Evolutionary conservation across 352 stramenopile species (phyloP), one percentile per base, ranked within the genome.

Genomic region (Globisporangium orthogonon): DNA sequence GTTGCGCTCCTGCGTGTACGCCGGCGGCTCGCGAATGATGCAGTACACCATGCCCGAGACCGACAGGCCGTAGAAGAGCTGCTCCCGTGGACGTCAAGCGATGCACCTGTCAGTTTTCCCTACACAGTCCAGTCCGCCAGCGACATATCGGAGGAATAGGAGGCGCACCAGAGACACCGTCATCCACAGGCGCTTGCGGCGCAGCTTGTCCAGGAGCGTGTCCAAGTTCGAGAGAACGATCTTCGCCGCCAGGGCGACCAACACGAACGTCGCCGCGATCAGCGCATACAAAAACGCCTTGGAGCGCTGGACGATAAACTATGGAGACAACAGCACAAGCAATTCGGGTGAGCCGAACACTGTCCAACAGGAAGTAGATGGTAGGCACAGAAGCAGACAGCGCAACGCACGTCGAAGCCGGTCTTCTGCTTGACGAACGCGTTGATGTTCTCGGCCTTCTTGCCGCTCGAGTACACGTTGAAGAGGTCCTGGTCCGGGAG

Each of bases 21-120:
- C 64, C 45, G 83, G 76, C 35, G 85, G 85, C 65, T 94, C 84
- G 59, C 85, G 85, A 60, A 94, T 93, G 74, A 94, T 94, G 63
- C 85, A 94, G 72, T 89, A 94, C 6, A 94, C 85, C 85, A 94
- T 94, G 17, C 85, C 85, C 5, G 85, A 94, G 15, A 94, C 83
- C 14, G 85, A 94, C 10, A 94, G 79, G 0, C 85, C 83, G 58
- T 93, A 94, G 61, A 94, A 94, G 30, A 94, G 72, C 76, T 86
- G 43, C 37, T 17, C 37, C 23, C 23, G 23, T 23, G 23, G 23
- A 23, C 23, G 23, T 23, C 23, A 23, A 23, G 23, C 23, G 23
- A 23, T 23, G 23, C 1, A 23, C 23, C 23, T 13, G 37, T 43
- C 37, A 43, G 11, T 5, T 43, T 23, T 23, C 23, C 23, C 23